Evolutionary conservation across 495 filamentous ascomycete species (phyloP), one percentile per base, ranked within the genome.

Genomic region (Podospora didyma): DNA sequence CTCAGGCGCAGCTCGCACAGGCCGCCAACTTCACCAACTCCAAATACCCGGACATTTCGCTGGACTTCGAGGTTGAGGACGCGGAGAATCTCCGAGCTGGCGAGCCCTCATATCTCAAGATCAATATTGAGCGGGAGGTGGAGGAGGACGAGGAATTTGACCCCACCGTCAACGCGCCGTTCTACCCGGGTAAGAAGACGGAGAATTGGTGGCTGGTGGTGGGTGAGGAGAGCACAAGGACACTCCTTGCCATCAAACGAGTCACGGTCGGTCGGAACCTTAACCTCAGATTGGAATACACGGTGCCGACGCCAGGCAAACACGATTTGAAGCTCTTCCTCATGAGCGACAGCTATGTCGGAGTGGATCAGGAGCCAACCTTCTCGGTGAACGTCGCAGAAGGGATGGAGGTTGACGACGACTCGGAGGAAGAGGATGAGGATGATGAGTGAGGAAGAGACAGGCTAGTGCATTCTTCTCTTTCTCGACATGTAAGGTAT

Each of bases 201-300:
- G 95, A 99, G 82, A 97, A 90, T 67, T 86, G 83, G 83, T 99
- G 93, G 92, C 90, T 96, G 79, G 78, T 99, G 46, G 89, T 99
- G 11, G 89, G 95, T 39, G 94, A 93, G 22, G 90, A 95, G 73
- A 88, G 82, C 62, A 89, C 87, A 49, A 92, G 90, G 79, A 89
- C 78, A 49, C 73, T 96, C 53, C 79, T 96, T 46, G 94, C 89
- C 3, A 96, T 99, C 76, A 97, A 97, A 80, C 82, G 93, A 54
- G 85, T 99, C 49, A 96, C 91, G 0, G 86, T 99, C 57, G 89
- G 84, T 41, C 82, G 80, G 57, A 84, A 84, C 65, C 67, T 96
- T 61, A 88, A 92, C 61, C 77, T 89, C 49, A 86, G 82, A 67
- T 75, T 99, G 51, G 92, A 97, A 73, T 96, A 89, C 75, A 87